phyloP scores from a whole-genome alignment of 106 monocot genomes.

The Alisma plantagoaquatica region DNA sequence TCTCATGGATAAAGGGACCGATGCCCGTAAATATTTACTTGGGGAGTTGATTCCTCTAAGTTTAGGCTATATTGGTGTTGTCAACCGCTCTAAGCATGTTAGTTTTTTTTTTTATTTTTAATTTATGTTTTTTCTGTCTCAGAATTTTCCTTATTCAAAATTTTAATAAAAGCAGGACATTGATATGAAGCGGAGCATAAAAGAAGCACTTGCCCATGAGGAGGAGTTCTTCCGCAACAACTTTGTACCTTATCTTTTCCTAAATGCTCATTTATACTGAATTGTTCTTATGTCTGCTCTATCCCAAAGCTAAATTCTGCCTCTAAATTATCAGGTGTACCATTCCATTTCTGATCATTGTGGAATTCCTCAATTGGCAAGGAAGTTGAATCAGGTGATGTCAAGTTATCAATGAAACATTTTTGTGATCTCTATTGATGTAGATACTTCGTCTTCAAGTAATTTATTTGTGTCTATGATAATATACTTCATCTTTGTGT shows the following conservation, averaged over 20 bases:
- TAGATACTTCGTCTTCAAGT: no score
- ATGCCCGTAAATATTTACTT: conserved; percentile 41
- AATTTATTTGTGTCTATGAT: no score
- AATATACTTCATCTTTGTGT: no score
- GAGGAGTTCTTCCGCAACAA: conserved; percentile 60
- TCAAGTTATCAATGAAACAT: no score
- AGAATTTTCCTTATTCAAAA: not conserved
- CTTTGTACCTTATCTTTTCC: conserved; percentile 31
- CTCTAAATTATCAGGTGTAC: conserved; percentile 38
- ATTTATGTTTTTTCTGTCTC: not conserved
- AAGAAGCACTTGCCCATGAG: conserved; percentile 66
- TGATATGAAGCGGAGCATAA: conserved; percentile 43
- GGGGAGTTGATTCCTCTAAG: conserved; percentile 44
- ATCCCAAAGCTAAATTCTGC: not conserved
- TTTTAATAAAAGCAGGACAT: conserved; percentile 44
- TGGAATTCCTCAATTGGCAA: conserved; percentile 69
- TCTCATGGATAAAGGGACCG: conserved; percentile 72
- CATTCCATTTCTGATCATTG: conserved; percentile 76
- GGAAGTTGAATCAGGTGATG: conserved; percentile 83
- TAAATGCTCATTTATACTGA: not conserved
- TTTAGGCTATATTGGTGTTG: conserved; percentile 51
- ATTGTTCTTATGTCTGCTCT: not conserved
- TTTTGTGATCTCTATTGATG: no score
- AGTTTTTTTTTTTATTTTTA: not conserved
- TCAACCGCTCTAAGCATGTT: conserved; percentile 47